Evolutionary conservation across 768 basidiomycete species (phyloP).

Genomic region (Daedaleopsis sinensis): DNA sequence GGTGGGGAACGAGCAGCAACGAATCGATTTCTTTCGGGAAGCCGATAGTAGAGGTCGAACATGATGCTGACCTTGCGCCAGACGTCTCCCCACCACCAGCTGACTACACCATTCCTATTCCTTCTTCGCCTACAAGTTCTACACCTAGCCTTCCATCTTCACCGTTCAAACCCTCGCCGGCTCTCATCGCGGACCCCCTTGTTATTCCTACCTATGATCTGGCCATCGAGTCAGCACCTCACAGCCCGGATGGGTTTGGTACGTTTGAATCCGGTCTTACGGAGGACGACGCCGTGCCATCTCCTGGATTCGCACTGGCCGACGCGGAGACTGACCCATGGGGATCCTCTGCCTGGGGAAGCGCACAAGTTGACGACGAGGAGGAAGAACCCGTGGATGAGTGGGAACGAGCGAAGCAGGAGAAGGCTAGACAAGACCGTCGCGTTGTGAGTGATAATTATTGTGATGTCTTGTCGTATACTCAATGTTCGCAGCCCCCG

Average conservation of each 20-base stretch:
- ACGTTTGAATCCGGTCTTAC: slow-evolving; percentile 56
- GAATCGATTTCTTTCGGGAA: slow-evolving; percentile 34
- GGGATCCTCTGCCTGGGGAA: slow-evolving; percentile 33
- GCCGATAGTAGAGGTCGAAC: neutral
- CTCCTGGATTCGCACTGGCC: slow-evolving; percentile 39
- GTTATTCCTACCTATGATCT: slow-evolving; percentile 12
- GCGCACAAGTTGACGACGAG: slow-evolving; percentile 8
- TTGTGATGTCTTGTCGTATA: neutral
- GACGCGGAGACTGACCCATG: slow-evolving; percentile 30
- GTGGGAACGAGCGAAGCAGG: slow-evolving; percentile 65
- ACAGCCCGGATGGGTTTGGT: slow-evolving; percentile 58
- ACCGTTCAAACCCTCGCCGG: neutral
- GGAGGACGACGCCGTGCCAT: slow-evolving; percentile 32
- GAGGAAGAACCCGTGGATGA: slow-evolving; percentile 52
- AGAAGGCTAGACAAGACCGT: slow-evolving; percentile 61
- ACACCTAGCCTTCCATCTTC: neutral
- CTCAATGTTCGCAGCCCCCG: slow-evolving; percentile 56
- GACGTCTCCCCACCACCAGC: neutral
- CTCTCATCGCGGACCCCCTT: neutral
- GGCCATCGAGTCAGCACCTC: slow-evolving; percentile 11
- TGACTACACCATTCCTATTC: neutral
- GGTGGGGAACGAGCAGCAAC: slow-evolving; percentile 42
- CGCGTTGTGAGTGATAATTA: slow-evolving; percentile 58
- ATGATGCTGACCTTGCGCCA: neutral
- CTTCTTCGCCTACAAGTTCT: neutral